Conservation (phyloP, 441 rosid genomes). For the Corymbia calophylla region DNA sequence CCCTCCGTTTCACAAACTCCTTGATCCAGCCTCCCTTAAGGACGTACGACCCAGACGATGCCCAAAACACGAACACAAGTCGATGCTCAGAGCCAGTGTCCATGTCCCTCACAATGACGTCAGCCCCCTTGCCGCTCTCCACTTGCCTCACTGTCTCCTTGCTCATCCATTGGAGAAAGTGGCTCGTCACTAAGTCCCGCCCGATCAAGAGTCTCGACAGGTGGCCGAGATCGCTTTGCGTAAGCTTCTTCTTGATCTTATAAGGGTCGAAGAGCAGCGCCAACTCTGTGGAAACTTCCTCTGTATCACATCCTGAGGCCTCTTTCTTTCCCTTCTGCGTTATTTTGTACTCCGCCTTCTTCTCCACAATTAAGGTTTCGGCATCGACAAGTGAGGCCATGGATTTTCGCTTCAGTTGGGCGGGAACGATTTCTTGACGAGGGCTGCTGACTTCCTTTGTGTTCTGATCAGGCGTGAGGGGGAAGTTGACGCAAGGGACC, state of each 20-base stretch:
- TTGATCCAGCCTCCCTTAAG: no score
- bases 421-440: neutral
- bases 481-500: neutral
- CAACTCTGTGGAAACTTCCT: neutral
- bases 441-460: neutral
- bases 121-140: no score
- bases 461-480: neutral
- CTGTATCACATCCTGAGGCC: neutral
- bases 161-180: no score
- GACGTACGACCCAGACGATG: no score
- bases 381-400: neutral
- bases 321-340: neutral
- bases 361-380: neutral
- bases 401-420: neutral
- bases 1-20: no score
- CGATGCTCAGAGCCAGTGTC: no score
- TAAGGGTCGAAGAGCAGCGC: neutral
- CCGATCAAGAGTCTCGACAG: neutral
- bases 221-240: neutral
- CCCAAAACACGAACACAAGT: no score
- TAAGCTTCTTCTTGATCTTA: neutral
- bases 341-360: neutral
- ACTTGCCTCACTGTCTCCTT: no score
- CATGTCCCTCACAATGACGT: no score
- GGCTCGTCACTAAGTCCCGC: rapidly evolving